Evolutionary conservation across 2,329 filamentous ascomycete genomes (phyloP).

Genomic region (Harringtonia lauricola): DNA sequence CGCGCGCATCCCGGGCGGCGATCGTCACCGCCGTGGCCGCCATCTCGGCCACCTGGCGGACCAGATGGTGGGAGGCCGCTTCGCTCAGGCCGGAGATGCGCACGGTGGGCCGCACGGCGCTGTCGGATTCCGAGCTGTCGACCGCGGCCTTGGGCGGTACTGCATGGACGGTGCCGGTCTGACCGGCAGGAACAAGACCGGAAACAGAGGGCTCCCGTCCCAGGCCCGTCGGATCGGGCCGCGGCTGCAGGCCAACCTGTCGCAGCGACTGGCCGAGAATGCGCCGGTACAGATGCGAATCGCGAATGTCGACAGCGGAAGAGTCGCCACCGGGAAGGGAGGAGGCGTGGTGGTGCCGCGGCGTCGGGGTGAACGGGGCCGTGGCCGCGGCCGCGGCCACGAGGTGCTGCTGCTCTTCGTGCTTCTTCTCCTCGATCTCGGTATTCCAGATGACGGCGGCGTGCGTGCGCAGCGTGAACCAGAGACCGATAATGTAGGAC

Average conservation of each 20-base stretch:
- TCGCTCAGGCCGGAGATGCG: constrained; percentile 62
- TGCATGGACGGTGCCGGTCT: too few species aligned
- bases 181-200: too few species aligned
- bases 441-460: constrained; percentile 95
- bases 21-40: constrained; percentile 84
- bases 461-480: constrained; percentile 92
- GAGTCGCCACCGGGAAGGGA: constrained; percentile 22
- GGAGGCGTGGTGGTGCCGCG: neutral
- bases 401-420: constrained; percentile 32
- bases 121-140: neutral
- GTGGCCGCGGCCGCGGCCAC: neutral
- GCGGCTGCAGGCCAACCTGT: constrained; percentile 59
- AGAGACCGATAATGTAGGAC: constrained; percentile 85
- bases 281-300: constrained; percentile 83
- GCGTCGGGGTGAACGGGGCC: neutral
- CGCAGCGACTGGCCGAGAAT: constrained; percentile 85
- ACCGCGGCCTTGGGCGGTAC: too few species aligned
- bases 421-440: constrained; percentile 67
- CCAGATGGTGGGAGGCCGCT: constrained; percentile 69
- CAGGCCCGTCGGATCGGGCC: neutral
- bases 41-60: constrained; percentile 84
- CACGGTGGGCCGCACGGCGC: constrained; percentile 24
- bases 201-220: too few species aligned
- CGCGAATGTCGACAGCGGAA: constrained; percentile 60
- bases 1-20: constrained; percentile 62